These are phyloP conservation scores for Corylus avellana DNA, from an alignment of 306 rosid genomes.

Conservation along the genomic window DNA sequence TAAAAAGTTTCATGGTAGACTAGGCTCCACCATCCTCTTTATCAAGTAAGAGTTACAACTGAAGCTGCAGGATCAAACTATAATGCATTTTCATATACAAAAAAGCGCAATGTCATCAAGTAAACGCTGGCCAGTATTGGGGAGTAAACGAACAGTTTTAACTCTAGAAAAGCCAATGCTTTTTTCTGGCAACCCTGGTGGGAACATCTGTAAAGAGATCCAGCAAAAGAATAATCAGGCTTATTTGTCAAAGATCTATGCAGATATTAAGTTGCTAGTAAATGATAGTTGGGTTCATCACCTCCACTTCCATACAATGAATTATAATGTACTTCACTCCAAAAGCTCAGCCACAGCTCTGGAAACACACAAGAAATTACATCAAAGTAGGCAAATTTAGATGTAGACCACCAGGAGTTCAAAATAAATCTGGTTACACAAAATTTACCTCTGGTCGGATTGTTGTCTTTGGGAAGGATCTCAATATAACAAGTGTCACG, in stretches of 20 bases:
- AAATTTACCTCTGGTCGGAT: slow-evolving; percentile 61
- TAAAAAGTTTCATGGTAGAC: not conserved
- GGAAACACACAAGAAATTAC: not conserved
- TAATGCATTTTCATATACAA: not conserved
- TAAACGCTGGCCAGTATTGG: not conserved
- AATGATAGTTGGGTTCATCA: slow-evolving; percentile 29
- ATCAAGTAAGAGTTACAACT: not conserved
- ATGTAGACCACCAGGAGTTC: not conserved
- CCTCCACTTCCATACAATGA: slow-evolving; percentile 80
- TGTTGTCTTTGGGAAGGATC: slow-evolving; percentile 83
- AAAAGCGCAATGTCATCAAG: not conserved
- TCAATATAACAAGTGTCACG: slow-evolving; percentile 87
- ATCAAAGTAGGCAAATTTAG: slow-evolving; percentile 9
- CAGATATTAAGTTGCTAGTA: not conserved
- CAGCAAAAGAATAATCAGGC: slow-evolving; percentile 13
- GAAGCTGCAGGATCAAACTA: not conserved
- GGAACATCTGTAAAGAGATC: slow-evolving; percentile 76
- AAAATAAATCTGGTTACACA: not conserved
- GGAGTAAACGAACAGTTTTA: not conserved
- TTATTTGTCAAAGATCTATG: slow-evolving; percentile 1
- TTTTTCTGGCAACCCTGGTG: slow-evolving; percentile 55
- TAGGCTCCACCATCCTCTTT: not conserved
- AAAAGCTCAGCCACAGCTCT: slow-evolving; percentile 99
- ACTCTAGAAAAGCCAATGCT: slow-evolving; percentile 89
- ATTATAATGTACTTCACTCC: slow-evolving; percentile 99